A percentile compares a stretch with the other conserved stretches of the same genome.
Conservation (phyloP, 495 filamentous ascomycete species). For the Bombardia bombarda region DNA sequence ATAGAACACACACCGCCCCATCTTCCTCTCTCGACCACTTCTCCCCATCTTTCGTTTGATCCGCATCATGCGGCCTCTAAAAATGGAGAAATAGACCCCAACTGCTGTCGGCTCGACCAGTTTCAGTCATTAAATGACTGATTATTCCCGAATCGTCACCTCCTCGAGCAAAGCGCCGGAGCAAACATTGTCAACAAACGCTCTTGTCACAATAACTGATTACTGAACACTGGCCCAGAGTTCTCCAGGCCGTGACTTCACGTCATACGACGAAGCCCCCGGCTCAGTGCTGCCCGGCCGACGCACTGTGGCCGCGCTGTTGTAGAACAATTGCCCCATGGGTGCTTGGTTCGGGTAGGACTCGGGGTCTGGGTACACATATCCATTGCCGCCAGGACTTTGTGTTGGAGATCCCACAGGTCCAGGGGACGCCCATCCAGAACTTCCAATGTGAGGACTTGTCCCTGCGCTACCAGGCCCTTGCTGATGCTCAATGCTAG, state of each 20-base stretch:
- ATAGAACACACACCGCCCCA: conserved; percentile 9
- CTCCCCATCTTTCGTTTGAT: no score
- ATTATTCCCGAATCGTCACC: no score
- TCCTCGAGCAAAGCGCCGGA: no score
- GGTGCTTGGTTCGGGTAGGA: conserved; percentile 45
- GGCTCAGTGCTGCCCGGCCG: conserved; percentile 66
- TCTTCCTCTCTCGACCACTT: neutral
- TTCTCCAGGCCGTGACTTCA: conserved; percentile 26
- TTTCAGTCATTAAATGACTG: no score
- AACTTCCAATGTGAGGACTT: conserved; percentile 65
- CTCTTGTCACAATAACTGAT: neutral
- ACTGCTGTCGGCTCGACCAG: no score
- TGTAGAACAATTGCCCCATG: conserved; percentile 56
- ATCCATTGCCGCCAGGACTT: conserved; percentile 45
- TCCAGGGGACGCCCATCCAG: conserved; percentile 68
- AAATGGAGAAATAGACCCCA: no score
- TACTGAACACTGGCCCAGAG: conserved; percentile 32
- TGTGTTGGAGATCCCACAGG: conserved; percentile 60
- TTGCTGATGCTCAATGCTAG: conserved; percentile 70
- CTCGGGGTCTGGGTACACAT: conserved; percentile 63
- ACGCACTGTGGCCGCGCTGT: conserved; percentile 47
- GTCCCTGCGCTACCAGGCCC: conserved; percentile 54
- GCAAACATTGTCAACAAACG: neutral
- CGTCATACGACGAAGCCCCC: conserved; percentile 48
- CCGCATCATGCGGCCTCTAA: neutral